Evolutionary conservation across 2,329 filamentous ascomycete genomes (phyloP).

Genomic region (Fusarium pseudocircinatum): DNA sequence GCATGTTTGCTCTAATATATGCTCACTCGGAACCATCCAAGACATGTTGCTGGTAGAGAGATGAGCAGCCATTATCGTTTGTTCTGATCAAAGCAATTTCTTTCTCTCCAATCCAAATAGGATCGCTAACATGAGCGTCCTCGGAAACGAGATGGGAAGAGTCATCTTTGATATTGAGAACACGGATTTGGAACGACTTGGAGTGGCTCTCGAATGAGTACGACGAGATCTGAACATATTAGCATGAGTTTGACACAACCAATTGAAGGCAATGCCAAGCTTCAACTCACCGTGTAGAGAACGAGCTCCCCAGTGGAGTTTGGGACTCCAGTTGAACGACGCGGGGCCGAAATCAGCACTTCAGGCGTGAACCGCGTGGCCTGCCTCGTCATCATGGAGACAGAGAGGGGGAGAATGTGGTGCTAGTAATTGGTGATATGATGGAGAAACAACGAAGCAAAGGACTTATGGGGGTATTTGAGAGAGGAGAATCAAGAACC

Average conservation of each 20-base stretch:
- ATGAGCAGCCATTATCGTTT: conserved; percentile 58
- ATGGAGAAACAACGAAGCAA: neutral
- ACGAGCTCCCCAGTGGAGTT: conserved; percentile 72
- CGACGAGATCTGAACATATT: conserved; percentile 63
- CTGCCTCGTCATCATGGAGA: conserved; percentile 71
- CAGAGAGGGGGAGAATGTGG: neutral
- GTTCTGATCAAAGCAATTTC: conserved; percentile 66
- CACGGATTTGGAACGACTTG: conserved; percentile 72
- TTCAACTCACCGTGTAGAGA: conserved; percentile 66
- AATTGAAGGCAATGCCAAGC: conserved; percentile 4
- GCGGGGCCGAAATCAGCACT: conserved; percentile 79
- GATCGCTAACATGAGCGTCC: conserved; percentile 72
- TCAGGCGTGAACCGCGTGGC: conserved; percentile 79
- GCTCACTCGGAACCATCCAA: conserved; percentile 52
- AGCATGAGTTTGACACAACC: neutral
- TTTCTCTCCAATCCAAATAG: conserved; percentile 78
- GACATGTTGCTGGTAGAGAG: conserved; percentile 54
- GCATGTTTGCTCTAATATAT: neutral
- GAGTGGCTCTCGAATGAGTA: conserved; percentile 84
- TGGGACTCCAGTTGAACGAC: conserved; percentile 75
- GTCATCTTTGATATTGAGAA: conserved; percentile 75
- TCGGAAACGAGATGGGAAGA: conserved; percentile 73
- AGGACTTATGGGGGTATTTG: neutral
- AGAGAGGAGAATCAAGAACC: conserved; percentile 14
- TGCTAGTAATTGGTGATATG: neutral